These are phyloP conservation scores for Vanderwaltozyma polyspora DNA, from an alignment of 805 yeast genomes.

Conservation along the genomic window DNA sequence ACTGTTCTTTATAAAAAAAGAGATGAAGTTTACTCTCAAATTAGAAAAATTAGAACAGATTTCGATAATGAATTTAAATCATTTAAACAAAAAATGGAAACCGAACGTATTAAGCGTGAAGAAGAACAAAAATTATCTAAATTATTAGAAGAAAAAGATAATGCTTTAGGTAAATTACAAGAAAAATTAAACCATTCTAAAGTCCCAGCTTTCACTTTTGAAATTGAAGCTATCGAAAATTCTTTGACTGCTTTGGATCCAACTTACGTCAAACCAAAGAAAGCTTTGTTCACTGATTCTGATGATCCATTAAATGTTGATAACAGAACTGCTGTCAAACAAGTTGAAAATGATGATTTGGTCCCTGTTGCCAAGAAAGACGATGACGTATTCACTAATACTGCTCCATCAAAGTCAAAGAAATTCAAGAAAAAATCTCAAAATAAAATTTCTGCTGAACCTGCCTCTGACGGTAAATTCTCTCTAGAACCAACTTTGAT, in stretches of 20 bases:
- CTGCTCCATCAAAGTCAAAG: constrained; percentile 38
- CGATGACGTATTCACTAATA: constrained; percentile 37
- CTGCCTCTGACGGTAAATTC: constrained; percentile 34
- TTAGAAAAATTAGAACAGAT: constrained; percentile 59
- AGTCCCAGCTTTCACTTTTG: constrained; percentile 76
- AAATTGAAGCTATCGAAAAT: constrained; percentile 65
- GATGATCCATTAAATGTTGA: constrained; percentile 20
- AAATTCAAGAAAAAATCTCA: constrained; percentile 44
- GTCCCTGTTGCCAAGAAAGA: constrained; percentile 32
- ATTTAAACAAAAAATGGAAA: constrained; percentile 56
- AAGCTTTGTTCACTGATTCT: constrained; percentile 22
- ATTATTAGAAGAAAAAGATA: constrained; percentile 38
- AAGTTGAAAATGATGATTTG: constrained; percentile 54
- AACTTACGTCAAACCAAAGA: constrained; percentile 49
- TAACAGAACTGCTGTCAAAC: constrained; percentile 33
- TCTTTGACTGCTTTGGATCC: constrained; percentile 72
- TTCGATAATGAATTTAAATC: constrained; percentile 66
- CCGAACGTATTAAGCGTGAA: constrained; percentile 61
- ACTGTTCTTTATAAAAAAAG: constrained; percentile 53
- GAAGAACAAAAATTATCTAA: constrained; percentile 40
- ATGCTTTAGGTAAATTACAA: constrained; percentile 51
- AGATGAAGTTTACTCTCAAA: constrained; percentile 54
- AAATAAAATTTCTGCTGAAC: constrained; percentile 9
- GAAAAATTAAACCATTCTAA: constrained; percentile 57
- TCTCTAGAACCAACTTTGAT: constrained; percentile 73